Evolutionary conservation across 805 yeast species (phyloP), one percentile per base, ranked within the genome.

Genomic region (Wickerhamiella alocasiicola): DNA sequence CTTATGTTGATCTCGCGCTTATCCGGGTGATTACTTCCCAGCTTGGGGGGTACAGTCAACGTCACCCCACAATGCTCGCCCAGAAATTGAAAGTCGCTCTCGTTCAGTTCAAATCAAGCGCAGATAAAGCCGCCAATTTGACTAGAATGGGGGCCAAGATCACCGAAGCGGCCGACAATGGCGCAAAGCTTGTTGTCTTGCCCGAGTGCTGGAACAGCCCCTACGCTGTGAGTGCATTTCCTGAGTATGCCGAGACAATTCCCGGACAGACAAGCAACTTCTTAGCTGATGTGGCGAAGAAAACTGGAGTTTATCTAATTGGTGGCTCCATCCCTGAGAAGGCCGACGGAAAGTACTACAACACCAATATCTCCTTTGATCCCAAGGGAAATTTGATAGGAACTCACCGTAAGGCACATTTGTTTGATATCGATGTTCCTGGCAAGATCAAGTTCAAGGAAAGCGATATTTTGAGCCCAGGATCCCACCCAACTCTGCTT

Each of bases 201-300:
- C 98, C 98, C 6, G 97, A 91, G 63, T 85, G 95, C 63, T 88
- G 87, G 72, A 91, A 88, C 59, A 82, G 95, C 1, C 97, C 97
- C 2, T 91, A 91, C 56, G 74, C 94, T 0, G 94, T 84, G 21
- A 72, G 73, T 44, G 79, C 87, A 46, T 91, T 91, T 61, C 73
- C 81, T 5, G 76, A 82, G 44, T 88, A 91, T 56, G 87, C 95
- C 3, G 98, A 91, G 59, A 51, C 59, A n/a, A 81, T 91, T 31
- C 93, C 94, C 5, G 57, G 64, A 1, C 61, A 56, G 27, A 70
- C 78, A 1, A 76, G 88, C 3, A 49, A 59, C 39, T 70, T 81
- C 37, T 61, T 88, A 37, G 65, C 84, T 1, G 55, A 58, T 0
- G 57, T 84, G 49, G 95, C 97, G n/a, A 67, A 66, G 43, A 67